Base-by-base conservation (phyloP, 2,329 filamentous ascomycete genomes). In the Paecilomyces variotii region DNA sequence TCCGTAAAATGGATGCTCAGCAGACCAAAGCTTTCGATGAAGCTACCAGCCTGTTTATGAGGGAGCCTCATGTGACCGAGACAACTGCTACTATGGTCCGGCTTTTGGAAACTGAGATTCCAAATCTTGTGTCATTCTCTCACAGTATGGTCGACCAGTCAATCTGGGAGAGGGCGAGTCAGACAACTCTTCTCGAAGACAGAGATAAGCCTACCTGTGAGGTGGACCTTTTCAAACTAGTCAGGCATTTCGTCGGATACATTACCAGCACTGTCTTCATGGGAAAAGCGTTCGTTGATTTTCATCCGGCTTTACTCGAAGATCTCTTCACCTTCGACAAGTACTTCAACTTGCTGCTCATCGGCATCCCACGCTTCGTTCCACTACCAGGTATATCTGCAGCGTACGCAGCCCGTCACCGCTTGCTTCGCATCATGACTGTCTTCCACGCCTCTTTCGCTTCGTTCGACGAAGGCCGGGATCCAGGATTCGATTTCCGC, bases 101-200 rank as follows among this genome's bases (percentile, higher is more conserved):
- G 45, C 72, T 71, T 58, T 70, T 80, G 4, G 72, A 80, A 60
- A 68, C 71, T 5, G 75, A 79, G 19, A 74, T 82, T 10, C 80
- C 82, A 3, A 80, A 83, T 56, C 69, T 88, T 34, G 78, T 87
- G 45, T 84, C 83, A 0, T 86, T 85, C 64, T 79, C 78, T 39
- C 74, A 78, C 6, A 85, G 83, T 19, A 73, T 79, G 2, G 82
- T 88, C 26, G 85, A 88, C 65, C 83, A 87, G 60, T 78, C 79
- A 64, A 75, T 76, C 1, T 88, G 86, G 85, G 86, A 88, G 67
- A 79, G 83, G 34, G 72, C 69, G n/a, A 78, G 75, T 19, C 70
- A 76, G 9, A 74, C 81, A 1, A 70, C 72, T 2, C 69, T 77
- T 9, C 67, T 74, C 3, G 78, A 80, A 14, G 63, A 72, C 1